Percentiles rank a stretch among this genome's conserved stretches.
phyloP scores from a whole-genome alignment of 495 filamentous ascomycete genomes.

The Penicillium maclennaniae region DNA sequence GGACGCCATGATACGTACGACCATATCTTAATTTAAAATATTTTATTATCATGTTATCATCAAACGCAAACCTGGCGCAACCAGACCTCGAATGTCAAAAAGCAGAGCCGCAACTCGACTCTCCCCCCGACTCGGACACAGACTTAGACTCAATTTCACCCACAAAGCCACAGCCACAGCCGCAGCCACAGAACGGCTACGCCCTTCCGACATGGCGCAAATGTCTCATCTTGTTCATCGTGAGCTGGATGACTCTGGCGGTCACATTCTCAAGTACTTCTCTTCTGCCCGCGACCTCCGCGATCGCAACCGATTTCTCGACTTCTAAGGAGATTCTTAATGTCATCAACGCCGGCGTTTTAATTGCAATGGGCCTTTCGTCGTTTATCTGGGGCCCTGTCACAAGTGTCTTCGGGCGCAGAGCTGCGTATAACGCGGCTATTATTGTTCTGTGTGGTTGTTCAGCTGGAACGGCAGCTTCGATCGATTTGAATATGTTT shows the following conservation, averaged over 20 bases:
- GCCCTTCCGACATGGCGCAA: conserved; percentile 38
- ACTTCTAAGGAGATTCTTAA: conserved; percentile 38
- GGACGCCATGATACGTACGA: not conserved
- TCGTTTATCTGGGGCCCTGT: conserved; percentile 53
- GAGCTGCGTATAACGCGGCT: conserved; percentile 34
- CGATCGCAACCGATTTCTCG: conserved; percentile 38
- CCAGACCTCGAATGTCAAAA: conserved; percentile 25
- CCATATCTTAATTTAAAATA: not conserved
- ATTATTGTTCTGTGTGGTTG: conserved; percentile 36
- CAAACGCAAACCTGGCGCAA: conserved; percentile 6
- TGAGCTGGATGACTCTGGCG: conserved; percentile 42
- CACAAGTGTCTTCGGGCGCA: conserved; percentile 32
- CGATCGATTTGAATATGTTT: conserved; percentile 36
- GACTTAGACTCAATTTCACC: conserved; percentile 12
- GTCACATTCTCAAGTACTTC: conserved; percentile 44
- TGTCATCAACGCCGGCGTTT: conserved; percentile 47
- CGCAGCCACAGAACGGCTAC: conserved; percentile 16
- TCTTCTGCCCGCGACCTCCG: conserved; percentile 38
- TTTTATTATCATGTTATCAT: not conserved
- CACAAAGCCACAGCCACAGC: conserved; percentile 1
- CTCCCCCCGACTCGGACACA: conserved; percentile 18
- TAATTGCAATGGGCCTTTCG: conserved; percentile 56
- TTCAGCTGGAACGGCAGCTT: conserved; percentile 31
- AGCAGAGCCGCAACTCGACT: conserved; percentile 12
- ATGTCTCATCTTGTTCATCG: conserved; percentile 40